A percentile compares a stretch with the other conserved stretches of the same genome.
These are phyloP conservation scores for Mycena capillaripes DNA, from an alignment of 768 basidiomycete species.

Conservation along the genomic window DNA sequence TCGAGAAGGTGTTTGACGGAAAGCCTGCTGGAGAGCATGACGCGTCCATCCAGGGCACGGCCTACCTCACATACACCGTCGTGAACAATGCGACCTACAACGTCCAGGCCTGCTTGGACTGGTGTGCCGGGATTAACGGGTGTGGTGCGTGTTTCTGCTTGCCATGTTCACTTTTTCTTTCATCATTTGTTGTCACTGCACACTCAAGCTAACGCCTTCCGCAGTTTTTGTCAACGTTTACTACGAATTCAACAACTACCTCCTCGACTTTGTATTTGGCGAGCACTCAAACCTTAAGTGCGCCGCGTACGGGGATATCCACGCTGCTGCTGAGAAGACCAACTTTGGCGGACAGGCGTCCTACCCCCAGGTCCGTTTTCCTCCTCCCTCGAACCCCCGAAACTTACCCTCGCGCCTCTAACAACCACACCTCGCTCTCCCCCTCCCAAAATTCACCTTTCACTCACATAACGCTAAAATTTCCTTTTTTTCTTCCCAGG, in stretches of 20 bases:
- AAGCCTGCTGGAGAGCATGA: conserved; percentile 32
- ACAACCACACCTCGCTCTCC: no score
- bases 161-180: neutral
- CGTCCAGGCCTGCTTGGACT: conserved; percentile 56
- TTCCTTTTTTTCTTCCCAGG: conserved; percentile 22
- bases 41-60: conserved; percentile 62
- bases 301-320: conserved; percentile 58
- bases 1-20: neutral
- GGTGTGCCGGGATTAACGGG: conserved; percentile 51
- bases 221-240: conserved; percentile 64
- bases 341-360: conserved; percentile 60
- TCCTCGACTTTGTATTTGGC: conserved; percentile 53
- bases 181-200: no score
- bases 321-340: conserved; percentile 58
- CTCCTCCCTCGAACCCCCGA: neutral
- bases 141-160: conserved; percentile 52
- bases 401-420: no score
- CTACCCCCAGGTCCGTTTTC: conserved; percentile 38
- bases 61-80: conserved; percentile 62
- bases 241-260: conserved; percentile 62
- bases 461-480: conserved; percentile 31
- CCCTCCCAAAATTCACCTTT: neutral
- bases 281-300: conserved; percentile 63
- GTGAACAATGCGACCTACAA: conserved; percentile 61
- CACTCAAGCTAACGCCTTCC: neutral